Percentiles rank a stretch among this genome's conserved stretches.
These are phyloP conservation scores for Cruciata laevipes DNA, from an alignment of 257 asterid species.

Conservation along the genomic window DNA sequence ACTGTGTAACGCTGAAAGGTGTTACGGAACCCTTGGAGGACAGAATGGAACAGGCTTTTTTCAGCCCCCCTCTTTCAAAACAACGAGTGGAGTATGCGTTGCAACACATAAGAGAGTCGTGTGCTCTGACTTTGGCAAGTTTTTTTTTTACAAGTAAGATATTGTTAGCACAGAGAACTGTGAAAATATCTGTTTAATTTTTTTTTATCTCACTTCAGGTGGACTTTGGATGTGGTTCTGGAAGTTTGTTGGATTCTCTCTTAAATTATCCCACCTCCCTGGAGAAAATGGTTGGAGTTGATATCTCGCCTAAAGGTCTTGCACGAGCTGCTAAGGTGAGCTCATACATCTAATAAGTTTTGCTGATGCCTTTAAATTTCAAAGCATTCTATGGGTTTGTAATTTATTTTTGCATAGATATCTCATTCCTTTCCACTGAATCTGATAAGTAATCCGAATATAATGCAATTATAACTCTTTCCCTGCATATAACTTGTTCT, in stretches of 20 bases:
- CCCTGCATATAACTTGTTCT: not conserved
- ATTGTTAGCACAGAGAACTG: constrained; percentile 16
- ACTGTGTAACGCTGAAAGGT: constrained; percentile 46
- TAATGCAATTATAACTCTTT: not conserved
- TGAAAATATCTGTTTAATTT: constrained; percentile 15
- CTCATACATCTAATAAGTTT: not conserved
- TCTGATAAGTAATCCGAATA: not conserved
- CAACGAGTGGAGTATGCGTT: constrained; percentile 91
- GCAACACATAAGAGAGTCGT: constrained; percentile 59
- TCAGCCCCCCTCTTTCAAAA: constrained; percentile 83
- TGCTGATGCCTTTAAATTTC: not conserved
- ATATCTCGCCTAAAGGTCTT: constrained; percentile 63
- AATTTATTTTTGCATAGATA: not conserved
- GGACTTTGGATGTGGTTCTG: constrained; percentile 98
- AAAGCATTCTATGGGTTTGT: not conserved
- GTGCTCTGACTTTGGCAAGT: constrained; percentile 68
- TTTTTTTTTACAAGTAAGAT: not conserved
- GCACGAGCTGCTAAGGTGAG: constrained; percentile 92
- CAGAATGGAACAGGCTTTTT: constrained; percentile 88
- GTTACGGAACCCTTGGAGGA: constrained; percentile 88
- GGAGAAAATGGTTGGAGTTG: constrained; percentile 80
- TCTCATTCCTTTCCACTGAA: not conserved
- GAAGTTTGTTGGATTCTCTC: constrained; percentile 84
- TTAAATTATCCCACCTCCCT: constrained; percentile 69
- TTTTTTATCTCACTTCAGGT: constrained; percentile 45